A percentile compares a stretch with the other conserved stretches of the same genome.
Evolutionary conservation across 371 early-diverging fungal species (phyloP).

Genomic region (Mucor mucedo): DNA sequence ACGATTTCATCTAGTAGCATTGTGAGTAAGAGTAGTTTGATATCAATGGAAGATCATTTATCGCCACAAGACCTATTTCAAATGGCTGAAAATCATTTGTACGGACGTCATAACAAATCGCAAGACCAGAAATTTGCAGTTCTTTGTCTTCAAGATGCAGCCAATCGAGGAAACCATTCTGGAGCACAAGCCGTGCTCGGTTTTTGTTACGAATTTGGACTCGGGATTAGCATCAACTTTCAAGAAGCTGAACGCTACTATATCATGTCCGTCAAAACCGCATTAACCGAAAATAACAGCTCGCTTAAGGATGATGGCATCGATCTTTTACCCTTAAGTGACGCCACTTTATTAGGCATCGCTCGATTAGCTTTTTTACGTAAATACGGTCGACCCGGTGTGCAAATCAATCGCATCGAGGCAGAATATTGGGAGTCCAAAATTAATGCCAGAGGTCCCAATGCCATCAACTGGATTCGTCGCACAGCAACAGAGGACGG

Average conservation of each 20-base stretch:
- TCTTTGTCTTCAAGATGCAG: constrained; percentile 46
- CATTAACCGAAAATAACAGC: constrained; percentile 34
- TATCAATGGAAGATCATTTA: background rate
- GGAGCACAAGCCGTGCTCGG: constrained; percentile 63
- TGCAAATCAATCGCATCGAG: constrained; percentile 73
- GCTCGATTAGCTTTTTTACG: constrained; percentile 74
- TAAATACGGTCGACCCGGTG: constrained; percentile 78
- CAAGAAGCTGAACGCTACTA: constrained; percentile 64
- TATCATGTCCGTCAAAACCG: constrained; percentile 45
- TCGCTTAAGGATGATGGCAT: background rate
- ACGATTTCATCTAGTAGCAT: background rate
- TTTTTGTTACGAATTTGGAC: constrained; percentile 83
- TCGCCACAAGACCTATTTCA: constrained; percentile 30
- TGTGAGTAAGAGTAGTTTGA: background rate
- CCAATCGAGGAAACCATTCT: constrained; percentile 41
- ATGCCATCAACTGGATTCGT: constrained; percentile 55
- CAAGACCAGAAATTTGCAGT: constrained; percentile 62
- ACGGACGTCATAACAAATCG: constrained; percentile 58
- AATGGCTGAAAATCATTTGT: constrained; percentile 55
- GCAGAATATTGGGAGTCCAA: constrained; percentile 68
- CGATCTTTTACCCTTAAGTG: constrained; percentile 28
- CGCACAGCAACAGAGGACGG: constrained; percentile 57
- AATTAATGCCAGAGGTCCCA: constrained; percentile 26
- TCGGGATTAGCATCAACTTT: constrained; percentile 65
- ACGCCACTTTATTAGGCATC: constrained; percentile 63